phyloP scores from a whole-genome alignment of 768 basidiomycete species.

The Galerina sulciceps region DNA sequence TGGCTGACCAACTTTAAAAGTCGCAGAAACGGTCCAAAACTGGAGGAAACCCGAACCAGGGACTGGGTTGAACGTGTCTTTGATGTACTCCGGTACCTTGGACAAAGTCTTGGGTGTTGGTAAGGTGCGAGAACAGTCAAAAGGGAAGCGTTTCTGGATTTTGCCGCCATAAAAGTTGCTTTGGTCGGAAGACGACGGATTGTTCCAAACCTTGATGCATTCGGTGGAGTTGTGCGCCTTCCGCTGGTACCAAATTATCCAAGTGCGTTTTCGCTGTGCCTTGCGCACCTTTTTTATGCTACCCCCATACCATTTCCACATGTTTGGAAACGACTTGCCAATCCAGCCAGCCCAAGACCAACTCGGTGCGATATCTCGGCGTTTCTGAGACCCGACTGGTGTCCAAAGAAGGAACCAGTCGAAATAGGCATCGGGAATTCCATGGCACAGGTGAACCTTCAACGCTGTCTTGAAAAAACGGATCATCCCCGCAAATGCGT shows the following conservation, averaged over 20 bases:
- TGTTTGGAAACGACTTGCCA: not conserved
- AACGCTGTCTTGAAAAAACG: not conserved
- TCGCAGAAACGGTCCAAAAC: slow-evolving; percentile 14
- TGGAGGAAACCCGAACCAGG: slow-evolving; percentile 16
- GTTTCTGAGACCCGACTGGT: not conserved
- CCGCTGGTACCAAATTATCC: slow-evolving; percentile 19
- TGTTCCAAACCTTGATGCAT: slow-evolving; percentile 2
- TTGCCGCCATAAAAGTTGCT: slow-evolving; percentile 3
- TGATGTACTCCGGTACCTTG: slow-evolving; percentile 5
- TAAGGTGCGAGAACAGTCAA: slow-evolving; percentile 2
- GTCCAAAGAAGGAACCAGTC: slow-evolving; percentile 1
- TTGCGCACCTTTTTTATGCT: not conserved
- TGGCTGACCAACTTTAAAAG: slow-evolving; percentile 3
- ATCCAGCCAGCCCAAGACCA: slow-evolving; percentile 4
- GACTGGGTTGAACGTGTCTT: slow-evolving; percentile 6
- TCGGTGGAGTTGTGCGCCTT: slow-evolving; percentile 9
- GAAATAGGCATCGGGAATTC: slow-evolving; percentile 2
- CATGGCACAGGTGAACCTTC: slow-evolving; percentile 1
- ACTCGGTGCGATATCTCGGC: not conserved
- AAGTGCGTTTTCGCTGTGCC: not conserved
- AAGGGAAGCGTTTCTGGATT: not conserved
- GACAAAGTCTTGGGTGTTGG: slow-evolving; percentile 1
- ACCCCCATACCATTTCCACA: not conserved
- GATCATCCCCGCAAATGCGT: slow-evolving; percentile 6
- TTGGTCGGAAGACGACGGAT: not conserved